Evolutionary conservation across 805 yeast genomes (phyloP).

Genomic region (Yamadazyma akitaensis): DNA sequence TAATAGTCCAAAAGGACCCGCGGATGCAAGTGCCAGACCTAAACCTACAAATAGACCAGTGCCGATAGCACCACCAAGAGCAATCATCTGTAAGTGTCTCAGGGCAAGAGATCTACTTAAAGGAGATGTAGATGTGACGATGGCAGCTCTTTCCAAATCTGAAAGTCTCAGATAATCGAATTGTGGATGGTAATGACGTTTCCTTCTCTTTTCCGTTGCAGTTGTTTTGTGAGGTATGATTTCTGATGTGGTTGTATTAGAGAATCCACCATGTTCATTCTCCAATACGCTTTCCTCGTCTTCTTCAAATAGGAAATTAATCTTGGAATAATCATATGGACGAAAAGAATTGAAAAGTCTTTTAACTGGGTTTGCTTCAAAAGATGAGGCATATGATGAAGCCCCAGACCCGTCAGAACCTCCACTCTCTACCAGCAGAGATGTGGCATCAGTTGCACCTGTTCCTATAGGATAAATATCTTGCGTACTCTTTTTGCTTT

Average conservation of each 20-base stretch:
- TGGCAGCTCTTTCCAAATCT: conserved; percentile 32
- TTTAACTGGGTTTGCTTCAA: conserved; percentile 15
- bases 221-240: conserved; percentile 1
- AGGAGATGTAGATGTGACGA: conserved; percentile 32
- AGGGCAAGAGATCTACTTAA: conserved; percentile 22
- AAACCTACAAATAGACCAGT: conserved; percentile 61
- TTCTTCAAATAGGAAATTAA: conserved; percentile 11
- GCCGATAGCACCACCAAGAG: conserved; percentile 23
- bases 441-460: neutral
- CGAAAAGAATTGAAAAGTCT: conserved; percentile 23
- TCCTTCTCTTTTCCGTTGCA: neutral
- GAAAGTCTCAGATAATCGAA: conserved; percentile 26
- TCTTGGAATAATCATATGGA: conserved; percentile 25
- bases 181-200: conserved; percentile 18
- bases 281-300: conserved; percentile 10
- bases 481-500: neutral
- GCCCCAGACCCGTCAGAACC: conserved; percentile 7
- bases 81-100: conserved; percentile 20
- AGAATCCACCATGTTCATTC: neutral
- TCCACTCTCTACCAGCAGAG: neutral
- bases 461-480: neutral
- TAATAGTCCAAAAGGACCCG: conserved; percentile 63
- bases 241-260: conserved; percentile 11
- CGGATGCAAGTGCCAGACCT: conserved; percentile 53
- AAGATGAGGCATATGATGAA: conserved; percentile 4